phyloP scores from a whole-genome alignment of 179 eudicot species.

The Beta corolliflora region DNA sequence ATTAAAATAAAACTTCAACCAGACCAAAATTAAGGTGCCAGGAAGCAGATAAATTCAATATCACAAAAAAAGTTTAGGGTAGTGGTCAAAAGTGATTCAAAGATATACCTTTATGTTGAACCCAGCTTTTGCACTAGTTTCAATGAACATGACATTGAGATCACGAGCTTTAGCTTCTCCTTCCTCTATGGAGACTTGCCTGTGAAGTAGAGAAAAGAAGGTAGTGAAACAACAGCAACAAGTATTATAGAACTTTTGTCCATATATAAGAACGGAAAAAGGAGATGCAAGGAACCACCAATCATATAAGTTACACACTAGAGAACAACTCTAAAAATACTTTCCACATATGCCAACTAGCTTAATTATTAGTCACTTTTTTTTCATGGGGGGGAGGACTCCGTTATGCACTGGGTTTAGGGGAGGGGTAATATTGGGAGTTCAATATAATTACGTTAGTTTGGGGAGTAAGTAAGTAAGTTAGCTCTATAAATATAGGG shows the following conservation, averaged over 20 bases:
- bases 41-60: neutral
- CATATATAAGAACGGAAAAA: neutral
- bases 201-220: conserved; percentile 25
- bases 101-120: conserved; percentile 67
- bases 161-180: conserved; percentile 82
- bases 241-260: neutral
- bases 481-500: too few species aligned
- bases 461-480: too few species aligned
- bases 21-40: neutral
- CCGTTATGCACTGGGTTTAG: too few species aligned
- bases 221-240: conserved; percentile 11
- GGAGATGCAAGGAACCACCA: neutral
- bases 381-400: too few species aligned
- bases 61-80: neutral
- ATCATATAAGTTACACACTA: neutral
- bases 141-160: conserved; percentile 74
- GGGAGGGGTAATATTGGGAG: too few species aligned
- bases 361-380: too few species aligned
- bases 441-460: too few species aligned
- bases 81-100: conserved; percentile 1
- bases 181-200: conserved; percentile 84
- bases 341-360: neutral
- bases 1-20: neutral
- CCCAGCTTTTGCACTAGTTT: conserved; percentile 78
- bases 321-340: neutral